Percentiles rank a stretch among this genome's conserved stretches.
Evolutionary conservation across 306 rosid species (phyloP).

Genomic region (Malus asiatica): DNA sequence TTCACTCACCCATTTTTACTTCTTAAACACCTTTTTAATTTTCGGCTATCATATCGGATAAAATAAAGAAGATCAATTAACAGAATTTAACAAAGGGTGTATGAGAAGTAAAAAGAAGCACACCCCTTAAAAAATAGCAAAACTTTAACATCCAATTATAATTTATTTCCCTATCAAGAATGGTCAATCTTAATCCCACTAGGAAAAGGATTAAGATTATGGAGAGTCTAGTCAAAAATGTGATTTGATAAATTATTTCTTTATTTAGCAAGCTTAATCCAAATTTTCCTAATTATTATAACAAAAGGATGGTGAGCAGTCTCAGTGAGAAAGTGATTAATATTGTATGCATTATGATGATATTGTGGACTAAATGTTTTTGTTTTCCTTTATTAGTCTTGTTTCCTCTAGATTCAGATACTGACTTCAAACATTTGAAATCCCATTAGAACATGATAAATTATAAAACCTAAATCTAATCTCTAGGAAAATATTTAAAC

Average conservation of each 20-base stretch:
- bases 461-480: not conserved
- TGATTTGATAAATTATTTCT: not conserved
- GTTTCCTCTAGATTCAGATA: not conserved
- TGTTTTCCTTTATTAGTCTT: not conserved
- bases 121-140: no score
- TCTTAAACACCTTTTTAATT: no score
- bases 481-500: not conserved
- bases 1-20: no score
- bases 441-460: no score
- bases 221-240: not conserved
- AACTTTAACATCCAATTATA: no score
- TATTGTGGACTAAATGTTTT: not conserved
- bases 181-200: not conserved
- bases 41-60: fast-evolving
- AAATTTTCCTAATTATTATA: not conserved
- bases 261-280: not conserved
- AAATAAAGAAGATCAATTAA: no score
- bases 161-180: no score
- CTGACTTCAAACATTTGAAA: no score
- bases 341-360: no score
- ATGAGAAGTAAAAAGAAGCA: no score
- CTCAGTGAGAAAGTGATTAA: not conserved
- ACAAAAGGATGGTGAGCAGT: not conserved
- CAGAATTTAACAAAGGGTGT: no score
- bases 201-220: not conserved